phyloP scores from a whole-genome alignment of 495 filamentous ascomycete species.

The Penicillium canariense region DNA sequence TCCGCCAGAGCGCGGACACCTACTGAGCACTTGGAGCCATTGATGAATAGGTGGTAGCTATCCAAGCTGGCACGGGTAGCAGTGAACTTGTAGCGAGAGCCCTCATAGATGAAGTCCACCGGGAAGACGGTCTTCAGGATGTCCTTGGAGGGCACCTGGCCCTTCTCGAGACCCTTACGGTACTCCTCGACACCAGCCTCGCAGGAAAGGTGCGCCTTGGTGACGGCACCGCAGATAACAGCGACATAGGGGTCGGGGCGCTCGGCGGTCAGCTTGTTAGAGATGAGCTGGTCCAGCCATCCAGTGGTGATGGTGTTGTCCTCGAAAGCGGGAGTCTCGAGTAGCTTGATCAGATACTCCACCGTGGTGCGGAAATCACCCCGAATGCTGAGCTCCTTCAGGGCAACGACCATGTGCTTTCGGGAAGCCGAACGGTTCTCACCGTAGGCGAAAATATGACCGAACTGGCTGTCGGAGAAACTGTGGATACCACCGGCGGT shows the following conservation, averaged over 20 bases:
- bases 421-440: slow-evolving; percentile 93
- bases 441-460: slow-evolving; percentile 98
- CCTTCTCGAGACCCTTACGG: slow-evolving; percentile 85
- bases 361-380: slow-evolving; percentile 98
- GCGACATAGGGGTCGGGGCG: slow-evolving; percentile 89
- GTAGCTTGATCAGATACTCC: slow-evolving; percentile 97
- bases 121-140: slow-evolving; percentile 97
- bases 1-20: slow-evolving; percentile 91
- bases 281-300: slow-evolving; percentile 98
- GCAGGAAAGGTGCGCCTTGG: slow-evolving; percentile 90
- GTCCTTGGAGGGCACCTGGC: slow-evolving; percentile 94
- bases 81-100: slow-evolving; percentile 94
- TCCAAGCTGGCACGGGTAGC: slow-evolving; percentile 89
- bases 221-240: slow-evolving; percentile 89
- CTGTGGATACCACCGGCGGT: slow-evolving; percentile 96
- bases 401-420: slow-evolving; percentile 98
- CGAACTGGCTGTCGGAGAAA: slow-evolving; percentile 98
- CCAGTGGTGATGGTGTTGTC: slow-evolving; percentile 99
- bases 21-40: slow-evolving; percentile 93
- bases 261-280: slow-evolving; percentile 95
- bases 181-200: slow-evolving; percentile 87
- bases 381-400: slow-evolving; percentile 99
- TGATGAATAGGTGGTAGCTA: slow-evolving; percentile 98
- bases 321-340: slow-evolving; percentile 98
- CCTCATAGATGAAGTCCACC: slow-evolving; percentile 98